A percentile compares a stretch with the other conserved stretches of the same genome.
Evolutionary conservation across 73 alveolate genomes (phyloP).

Genomic region (Tetrahymena thermophila): DNA sequence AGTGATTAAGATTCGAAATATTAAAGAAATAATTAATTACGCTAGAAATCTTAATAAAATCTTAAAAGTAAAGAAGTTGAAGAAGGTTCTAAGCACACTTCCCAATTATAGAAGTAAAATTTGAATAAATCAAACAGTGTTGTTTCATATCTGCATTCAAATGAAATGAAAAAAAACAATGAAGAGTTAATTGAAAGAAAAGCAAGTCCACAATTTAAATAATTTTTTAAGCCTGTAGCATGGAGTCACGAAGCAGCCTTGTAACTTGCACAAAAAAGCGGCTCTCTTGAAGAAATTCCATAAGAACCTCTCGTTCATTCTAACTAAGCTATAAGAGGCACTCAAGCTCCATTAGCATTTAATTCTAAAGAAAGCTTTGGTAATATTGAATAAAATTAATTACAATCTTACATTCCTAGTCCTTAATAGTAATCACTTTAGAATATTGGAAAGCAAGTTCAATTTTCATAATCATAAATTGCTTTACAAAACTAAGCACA

Average conservation of each 20-base stretch:
- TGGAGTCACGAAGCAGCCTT: background rate
- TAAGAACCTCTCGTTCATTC: background rate
- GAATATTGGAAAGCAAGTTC: background rate
- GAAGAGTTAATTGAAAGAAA: background rate
- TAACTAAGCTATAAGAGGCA: background rate
- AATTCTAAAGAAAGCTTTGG: background rate
- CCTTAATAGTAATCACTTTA: background rate
- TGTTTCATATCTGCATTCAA: background rate
- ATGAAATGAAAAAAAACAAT: background rate
- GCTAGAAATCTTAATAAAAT: background rate
- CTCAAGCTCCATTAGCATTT: background rate
- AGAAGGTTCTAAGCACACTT: background rate
- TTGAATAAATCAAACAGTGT: background rate
- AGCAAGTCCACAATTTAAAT: background rate
- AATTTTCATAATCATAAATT: background rate
- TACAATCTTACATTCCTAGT: background rate
- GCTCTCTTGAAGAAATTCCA: background rate
- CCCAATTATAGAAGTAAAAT: background rate
- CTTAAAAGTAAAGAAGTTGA: background rate
- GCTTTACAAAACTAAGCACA: background rate
- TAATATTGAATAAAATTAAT: background rate
- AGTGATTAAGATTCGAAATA: background rate
- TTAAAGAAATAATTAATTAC: background rate
- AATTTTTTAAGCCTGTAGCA: background rate
- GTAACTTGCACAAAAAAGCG: background rate